A percentile compares a stretch with the other conserved stretches of the same genome.
These are phyloP conservation scores for Lyophyllum semitale DNA, from an alignment of 768 basidiomycete species.

Conservation along the genomic window DNA sequence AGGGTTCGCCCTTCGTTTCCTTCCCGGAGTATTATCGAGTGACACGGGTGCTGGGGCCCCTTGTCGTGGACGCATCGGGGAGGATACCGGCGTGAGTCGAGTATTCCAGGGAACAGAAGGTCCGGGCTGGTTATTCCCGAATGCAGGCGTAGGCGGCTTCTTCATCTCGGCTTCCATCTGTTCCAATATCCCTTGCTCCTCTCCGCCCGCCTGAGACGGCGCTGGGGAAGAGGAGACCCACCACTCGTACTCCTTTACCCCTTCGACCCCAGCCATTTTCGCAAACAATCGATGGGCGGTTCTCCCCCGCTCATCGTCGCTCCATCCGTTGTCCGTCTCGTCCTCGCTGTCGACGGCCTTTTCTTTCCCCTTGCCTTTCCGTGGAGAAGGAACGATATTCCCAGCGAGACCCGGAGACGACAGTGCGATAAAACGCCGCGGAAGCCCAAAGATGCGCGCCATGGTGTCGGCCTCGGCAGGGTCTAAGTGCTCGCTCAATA, in stretches of 20 bases:
- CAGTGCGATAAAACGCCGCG: neutral
- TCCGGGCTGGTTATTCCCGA: neutral
- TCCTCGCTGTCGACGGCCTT: constrained; percentile 31
- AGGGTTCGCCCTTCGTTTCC: neutral
- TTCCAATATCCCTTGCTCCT: neutral
- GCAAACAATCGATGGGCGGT: constrained; percentile 63
- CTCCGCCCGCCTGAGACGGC: constrained; percentile 2
- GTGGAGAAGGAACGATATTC: neutral
- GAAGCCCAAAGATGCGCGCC: constrained; percentile 30
- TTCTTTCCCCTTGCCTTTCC: constrained; percentile 21
- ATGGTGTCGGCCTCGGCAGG: constrained; percentile 33
- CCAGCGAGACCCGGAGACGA: constrained; percentile 1
- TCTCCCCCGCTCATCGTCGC: constrained; percentile 53
- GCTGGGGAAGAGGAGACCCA: constrained; percentile 20
- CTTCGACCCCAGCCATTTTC: constrained; percentile 34
- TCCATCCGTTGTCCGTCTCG: constrained; percentile 33
- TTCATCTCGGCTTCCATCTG: neutral
- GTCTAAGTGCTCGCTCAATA: constrained; percentile 46
- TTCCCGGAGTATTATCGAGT: constrained; percentile 1
- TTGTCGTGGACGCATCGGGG: constrained; percentile 12
- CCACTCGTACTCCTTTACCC: constrained; percentile 32
- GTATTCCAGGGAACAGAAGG: constrained; percentile 12
- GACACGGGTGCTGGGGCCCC: neutral
- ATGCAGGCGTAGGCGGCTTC: neutral
- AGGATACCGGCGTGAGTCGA: constrained; percentile 22